Evolutionary conservation across 306 rosid species (phyloP), one percentile per base, ranked within the genome.

Genomic region (Trifolium dubium): DNA sequence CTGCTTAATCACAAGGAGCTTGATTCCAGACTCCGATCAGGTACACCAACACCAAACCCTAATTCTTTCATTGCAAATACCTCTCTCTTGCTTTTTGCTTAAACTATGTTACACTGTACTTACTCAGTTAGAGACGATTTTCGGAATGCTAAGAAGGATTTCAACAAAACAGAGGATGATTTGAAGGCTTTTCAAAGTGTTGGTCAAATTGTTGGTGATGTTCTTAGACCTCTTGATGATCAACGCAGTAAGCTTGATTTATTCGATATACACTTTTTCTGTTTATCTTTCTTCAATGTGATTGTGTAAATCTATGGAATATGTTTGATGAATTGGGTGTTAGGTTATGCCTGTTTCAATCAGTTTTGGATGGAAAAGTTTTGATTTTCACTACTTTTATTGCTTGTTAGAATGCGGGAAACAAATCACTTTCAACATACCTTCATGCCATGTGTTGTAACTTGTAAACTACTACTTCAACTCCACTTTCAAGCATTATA

Each of bases 131-230:
- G 88, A 76, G 93, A 88, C 41, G 82, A 85, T 37, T 77, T 86
- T 78, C 82, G 88, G 73, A 69, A 28, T 64, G 73, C 92, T 1
- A 92, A 82, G 84, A 85, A 85, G 60, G 97, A 84, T 49, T 92
- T 85, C 75, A 73, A 72, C 71, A 92, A 88, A 77, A 86, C 96
- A 34, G 93, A 88, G 76, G 92, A 89, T 81, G 96, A 92, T 74
- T 75, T 92, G 84, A 86, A 88, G 86, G 86, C 90, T 9, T 86
- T 89, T 67, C 96, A 88, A 56, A 83, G 90, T 63, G 90, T 85
- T 88, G 97, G 96, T 10, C 90, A 87, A 82, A 78, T 85, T n/a
- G 76, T 92, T 6, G 97, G 92, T 47, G 92, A 89, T 70, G 93
- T 92, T 74, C 88, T 89, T 18, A 82, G 92, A 73, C 96, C 90